Percentiles rank a stretch among this genome's conserved stretches.
Evolutionary conservation across 1,139 yeast genomes (phyloP).

Genomic region (Nematodospora anomalae): DNA sequence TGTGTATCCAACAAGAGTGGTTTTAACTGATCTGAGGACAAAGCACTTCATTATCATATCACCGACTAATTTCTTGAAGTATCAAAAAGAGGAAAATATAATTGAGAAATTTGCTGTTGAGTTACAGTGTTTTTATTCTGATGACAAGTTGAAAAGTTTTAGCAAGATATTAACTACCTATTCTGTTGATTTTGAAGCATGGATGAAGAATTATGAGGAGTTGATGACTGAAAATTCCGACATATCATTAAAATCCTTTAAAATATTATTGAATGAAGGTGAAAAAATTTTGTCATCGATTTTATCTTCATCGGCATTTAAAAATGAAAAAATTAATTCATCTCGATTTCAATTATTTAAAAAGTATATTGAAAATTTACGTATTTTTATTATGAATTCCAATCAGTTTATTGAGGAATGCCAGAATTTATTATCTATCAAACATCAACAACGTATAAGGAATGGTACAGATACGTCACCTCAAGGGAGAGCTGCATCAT

Average conservation of each 20-base stretch:
- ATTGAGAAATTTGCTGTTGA: constrained; percentile 27
- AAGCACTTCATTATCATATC: constrained; percentile 42
- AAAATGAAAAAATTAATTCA: constrained; percentile 7
- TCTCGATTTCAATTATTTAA: constrained; percentile 22
- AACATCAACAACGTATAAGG: constrained; percentile 53
- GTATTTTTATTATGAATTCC: constrained; percentile 44
- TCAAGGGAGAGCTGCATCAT: constrained; percentile 8
- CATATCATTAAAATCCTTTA: constrained; percentile 49
- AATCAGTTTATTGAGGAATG: constrained; percentile 58
- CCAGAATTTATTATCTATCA: constrained; percentile 48
- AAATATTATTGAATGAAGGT: constrained; percentile 52
- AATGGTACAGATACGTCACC: constrained; percentile 17
- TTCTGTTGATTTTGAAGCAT: constrained; percentile 47
- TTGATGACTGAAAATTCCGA: constrained; percentile 41
- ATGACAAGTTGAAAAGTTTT: constrained; percentile 47
- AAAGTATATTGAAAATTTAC: constrained; percentile 34
- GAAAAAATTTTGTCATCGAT: constrained; percentile 48
- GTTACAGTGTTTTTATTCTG: constrained; percentile 49
- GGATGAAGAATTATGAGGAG: constrained; percentile 51
- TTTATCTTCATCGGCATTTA: constrained; percentile 18
- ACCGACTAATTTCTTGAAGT: constrained; percentile 41
- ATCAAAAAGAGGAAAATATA: constrained; percentile 15
- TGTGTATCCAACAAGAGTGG: constrained; percentile 55
- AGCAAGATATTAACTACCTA: constrained; percentile 35
- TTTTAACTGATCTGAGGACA: constrained; percentile 31